phyloP scores from a whole-genome alignment of 768 basidiomycete species.

The Neoboletus subvelutipes region DNA sequence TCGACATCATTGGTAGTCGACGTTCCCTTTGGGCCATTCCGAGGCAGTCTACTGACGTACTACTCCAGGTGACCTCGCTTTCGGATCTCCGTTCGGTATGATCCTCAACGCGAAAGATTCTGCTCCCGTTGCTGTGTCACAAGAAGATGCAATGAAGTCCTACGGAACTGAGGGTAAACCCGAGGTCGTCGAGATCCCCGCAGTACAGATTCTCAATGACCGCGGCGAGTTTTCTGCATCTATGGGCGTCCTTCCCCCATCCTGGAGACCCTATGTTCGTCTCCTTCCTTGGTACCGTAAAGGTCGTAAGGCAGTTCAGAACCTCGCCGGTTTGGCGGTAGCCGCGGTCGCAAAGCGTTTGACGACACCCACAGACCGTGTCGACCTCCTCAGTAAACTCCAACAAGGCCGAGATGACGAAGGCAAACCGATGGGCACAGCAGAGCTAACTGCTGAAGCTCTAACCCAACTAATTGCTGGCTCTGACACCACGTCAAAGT shows the following conservation, averaged over 20 bases:
- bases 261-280: conserved; percentile 64
- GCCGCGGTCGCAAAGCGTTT: conserved; percentile 80
- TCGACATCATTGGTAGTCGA: conserved; percentile 67
- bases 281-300: conserved; percentile 75
- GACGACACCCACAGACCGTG: conserved; percentile 63
- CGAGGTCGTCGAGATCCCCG: conserved; percentile 66
- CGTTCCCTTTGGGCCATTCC: background rate
- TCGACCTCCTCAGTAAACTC: conserved; percentile 80
- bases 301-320: conserved; percentile 64
- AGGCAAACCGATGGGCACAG: conserved; percentile 76
- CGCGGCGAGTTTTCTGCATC: conserved; percentile 86
- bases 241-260: conserved; percentile 73
- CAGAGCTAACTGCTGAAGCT: conserved; percentile 88
- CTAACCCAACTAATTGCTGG: conserved; percentile 85
- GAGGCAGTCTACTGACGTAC: background rate
- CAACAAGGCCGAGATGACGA: conserved; percentile 73
- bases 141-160: conserved; percentile 51
- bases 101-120: conserved; percentile 68
- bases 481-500: conserved; percentile 94
- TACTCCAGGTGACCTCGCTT: conserved; percentile 62
- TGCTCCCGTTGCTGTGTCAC: conserved; percentile 63
- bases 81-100: conserved; percentile 91
- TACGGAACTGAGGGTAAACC: conserved; percentile 47
- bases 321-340: conserved; percentile 76
- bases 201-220: conserved; percentile 82